Evolutionary conservation across 2,329 filamentous ascomycete species (phyloP), one percentile per base, ranked within the genome.

Genomic region (Lasiodiplodia sp.): DNA sequence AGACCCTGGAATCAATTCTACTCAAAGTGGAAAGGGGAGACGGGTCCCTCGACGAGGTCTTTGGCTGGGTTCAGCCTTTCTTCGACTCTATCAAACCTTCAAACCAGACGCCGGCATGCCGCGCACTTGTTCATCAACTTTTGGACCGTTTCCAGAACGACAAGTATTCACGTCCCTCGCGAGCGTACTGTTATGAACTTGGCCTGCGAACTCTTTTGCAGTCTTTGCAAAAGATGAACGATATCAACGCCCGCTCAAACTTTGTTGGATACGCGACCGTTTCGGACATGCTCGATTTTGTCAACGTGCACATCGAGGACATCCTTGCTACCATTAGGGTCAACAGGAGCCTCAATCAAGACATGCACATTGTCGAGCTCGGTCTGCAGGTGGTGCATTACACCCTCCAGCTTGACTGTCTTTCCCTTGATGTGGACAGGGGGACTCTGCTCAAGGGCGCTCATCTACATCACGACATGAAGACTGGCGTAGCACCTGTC

Each of bases 1-100:
- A 90, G 8, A 85, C 87, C 3, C 88, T 92, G 73, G 85, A 85
- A 40, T 80, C 81, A n/a, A 77, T 92, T 7, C 84, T 94, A 14
- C 83, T 85, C 70, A 83, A 83, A 44, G 74, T 75, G 12, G 74
- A 68, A 8, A 73, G 73, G n/a, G 71, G 74, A 3, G 79, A 83
- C 8, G 83, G 87, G 0, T 86, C 89, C 2, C 85, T 92, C 57
- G 81, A 85, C 60, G 83, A 87, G 69, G 88, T 93, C 68, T 88
- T 94, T 10, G 88, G 88, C 25, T 98, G 94, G 93, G 88, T 96
- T 38, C 85, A 86, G 25, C 88, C 90, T 0, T 93, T 97, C 76
- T 87, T 97, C 70, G 84, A 87, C 37, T 97, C 94, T 1, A 86
- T 97, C 69, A 89, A 90, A 69, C 86, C 90, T 5, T 88, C 90